Evolutionary conservation across 805 yeast species (phyloP).

Genomic region (Wickerhamomyces silvicola): DNA sequence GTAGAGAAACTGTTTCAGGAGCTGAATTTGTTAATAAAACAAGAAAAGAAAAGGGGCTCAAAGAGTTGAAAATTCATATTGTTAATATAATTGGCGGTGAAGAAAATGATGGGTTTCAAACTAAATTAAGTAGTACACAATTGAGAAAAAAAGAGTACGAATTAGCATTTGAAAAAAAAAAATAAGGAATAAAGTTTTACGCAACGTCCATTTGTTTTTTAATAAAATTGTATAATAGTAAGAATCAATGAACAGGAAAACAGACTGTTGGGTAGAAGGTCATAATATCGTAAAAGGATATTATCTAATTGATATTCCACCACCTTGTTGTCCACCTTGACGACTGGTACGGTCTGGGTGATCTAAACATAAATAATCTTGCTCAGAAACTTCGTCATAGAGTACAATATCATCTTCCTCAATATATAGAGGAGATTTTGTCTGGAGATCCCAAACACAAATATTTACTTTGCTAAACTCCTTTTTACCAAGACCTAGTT

Average conservation of each 20-base stretch:
- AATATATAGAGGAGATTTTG: conserved; percentile 32
- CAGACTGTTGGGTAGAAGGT: too few species aligned
- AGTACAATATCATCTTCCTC: conserved; percentile 51
- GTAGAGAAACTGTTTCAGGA: conserved; percentile 73
- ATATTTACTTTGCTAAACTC: conserved; percentile 74
- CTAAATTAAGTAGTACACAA: conserved; percentile 82
- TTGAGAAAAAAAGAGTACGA: conserved; percentile 39
- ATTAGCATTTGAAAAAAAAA: conserved; percentile 1
- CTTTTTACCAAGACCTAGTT: conserved; percentile 69
- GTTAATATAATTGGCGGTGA: conserved; percentile 65
- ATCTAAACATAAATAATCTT: conserved; percentile 68
- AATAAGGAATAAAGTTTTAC: too few species aligned
- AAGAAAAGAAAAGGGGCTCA: conserved; percentile 52
- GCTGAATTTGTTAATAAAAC: conserved; percentile 65
- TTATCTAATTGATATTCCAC: conserved; percentile 36
- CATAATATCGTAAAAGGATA: not conserved
- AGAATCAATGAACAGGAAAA: too few species aligned
- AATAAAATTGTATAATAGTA: too few species aligned
- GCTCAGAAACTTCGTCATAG: conserved; percentile 44
- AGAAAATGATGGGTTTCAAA: conserved; percentile 48
- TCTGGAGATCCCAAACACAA: conserved; percentile 26
- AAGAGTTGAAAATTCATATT: conserved; percentile 41
- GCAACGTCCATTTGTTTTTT: too few species aligned
- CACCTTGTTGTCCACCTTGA: conserved; percentile 45
- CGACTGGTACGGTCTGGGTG: conserved; percentile 79